phyloP scores from a whole-genome alignment of 345 rosid species.

The Eucalyptus regnans region DNA sequence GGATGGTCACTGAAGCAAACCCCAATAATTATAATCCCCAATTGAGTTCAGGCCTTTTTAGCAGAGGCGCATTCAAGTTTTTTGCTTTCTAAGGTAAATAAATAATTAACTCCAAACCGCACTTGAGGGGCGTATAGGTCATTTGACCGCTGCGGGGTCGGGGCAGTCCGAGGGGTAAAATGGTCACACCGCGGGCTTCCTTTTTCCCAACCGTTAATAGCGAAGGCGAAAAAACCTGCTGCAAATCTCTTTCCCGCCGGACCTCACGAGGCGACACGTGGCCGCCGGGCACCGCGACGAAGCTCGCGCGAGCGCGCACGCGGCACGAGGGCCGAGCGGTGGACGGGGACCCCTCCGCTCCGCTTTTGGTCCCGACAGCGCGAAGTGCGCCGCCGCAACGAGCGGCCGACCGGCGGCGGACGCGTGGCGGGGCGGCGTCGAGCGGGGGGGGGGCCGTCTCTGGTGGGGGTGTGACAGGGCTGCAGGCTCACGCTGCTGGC shows the following conservation, averaged over 20 bases:
- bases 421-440: neutral
- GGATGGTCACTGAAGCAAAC: no score
- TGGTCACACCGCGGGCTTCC: neutral
- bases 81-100: neutral
- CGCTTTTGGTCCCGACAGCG: neutral
- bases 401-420: neutral
- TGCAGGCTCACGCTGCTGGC: neutral
- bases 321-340: neutral
- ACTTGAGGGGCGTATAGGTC: neutral
- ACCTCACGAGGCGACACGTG: neutral
- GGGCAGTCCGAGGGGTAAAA: neutral
- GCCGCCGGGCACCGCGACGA: neutral
- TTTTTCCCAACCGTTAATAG: neutral
- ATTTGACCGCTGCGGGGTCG: neutral
- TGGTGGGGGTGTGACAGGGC: neutral
- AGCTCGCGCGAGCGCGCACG: neutral
- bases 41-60: neutral
- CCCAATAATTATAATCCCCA: no score
- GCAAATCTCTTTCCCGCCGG: neutral
- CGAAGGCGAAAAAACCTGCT: neutral
- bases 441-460: neutral
- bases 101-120: neutral
- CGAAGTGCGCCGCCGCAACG: neutral
- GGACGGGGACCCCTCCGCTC: neutral
- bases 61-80: accelerated